Conservation (phyloP, 2,329 filamentous ascomycete species). For the Zasmidium citrigriseum region DNA sequence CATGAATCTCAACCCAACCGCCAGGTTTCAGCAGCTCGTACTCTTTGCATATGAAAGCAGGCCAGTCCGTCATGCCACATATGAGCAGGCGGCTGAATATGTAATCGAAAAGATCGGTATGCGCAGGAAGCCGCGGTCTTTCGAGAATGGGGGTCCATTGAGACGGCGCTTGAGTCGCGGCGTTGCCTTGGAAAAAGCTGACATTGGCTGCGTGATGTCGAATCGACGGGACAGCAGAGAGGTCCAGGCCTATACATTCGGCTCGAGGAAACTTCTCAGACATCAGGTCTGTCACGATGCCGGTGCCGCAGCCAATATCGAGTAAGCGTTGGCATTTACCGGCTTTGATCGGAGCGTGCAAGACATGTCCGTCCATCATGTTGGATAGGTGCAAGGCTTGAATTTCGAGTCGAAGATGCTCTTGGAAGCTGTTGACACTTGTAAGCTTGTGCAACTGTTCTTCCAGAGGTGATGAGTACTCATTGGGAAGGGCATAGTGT, state of each 20-base stretch:
- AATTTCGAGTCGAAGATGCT: conserved; percentile 24
- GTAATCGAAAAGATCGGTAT: conserved; percentile 20
- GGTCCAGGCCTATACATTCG: conserved; percentile 39
- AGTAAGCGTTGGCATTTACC: not conserved
- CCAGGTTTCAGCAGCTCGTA: conserved; percentile 21
- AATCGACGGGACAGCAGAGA: conserved; percentile 20
- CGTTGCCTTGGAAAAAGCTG: conserved; percentile 18
- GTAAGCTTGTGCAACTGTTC: no score
- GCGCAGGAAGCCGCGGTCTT: not conserved
- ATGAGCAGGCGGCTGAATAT: conserved; percentile 24
- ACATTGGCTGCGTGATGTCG: conserved; percentile 6
- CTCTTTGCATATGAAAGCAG: conserved; percentile 15
- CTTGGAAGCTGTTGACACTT: conserved; percentile 5
- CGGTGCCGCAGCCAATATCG: conserved; percentile 29
- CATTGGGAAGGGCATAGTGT: conserved; percentile 8
- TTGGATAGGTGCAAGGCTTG: conserved; percentile 20
- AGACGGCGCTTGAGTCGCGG: conserved; percentile 4
- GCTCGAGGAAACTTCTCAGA: conserved; percentile 23
- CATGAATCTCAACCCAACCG: conserved; percentile 26
- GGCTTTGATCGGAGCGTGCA: conserved; percentile 8
- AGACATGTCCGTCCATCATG: conserved; percentile 23
- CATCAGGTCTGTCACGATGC: conserved; percentile 29
- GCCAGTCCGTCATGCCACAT: conserved; percentile 25
- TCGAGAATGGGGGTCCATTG: conserved; percentile 3
- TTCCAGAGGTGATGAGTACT: not conserved